These are phyloP conservation scores for Diplodia seriata DNA, from an alignment of 2,329 filamentous ascomycete genomes.

Conservation along the genomic window DNA sequence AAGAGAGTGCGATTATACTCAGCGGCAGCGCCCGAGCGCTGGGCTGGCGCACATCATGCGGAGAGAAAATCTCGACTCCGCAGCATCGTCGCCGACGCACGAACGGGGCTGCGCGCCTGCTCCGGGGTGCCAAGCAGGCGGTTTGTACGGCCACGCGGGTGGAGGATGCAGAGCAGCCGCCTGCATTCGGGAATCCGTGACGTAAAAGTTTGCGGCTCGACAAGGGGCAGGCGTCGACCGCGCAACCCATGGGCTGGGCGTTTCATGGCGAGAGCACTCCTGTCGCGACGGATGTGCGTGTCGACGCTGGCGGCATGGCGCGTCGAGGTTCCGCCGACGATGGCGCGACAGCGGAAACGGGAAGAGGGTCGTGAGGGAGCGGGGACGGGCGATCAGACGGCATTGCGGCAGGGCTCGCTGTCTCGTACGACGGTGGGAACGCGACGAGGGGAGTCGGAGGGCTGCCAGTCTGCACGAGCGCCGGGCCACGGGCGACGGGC, in stretches of 20 bases:
- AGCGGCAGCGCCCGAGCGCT: constrained; percentile 12
- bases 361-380: constrained; percentile 9
- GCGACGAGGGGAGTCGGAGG: constrained; percentile 10
- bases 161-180: constrained; percentile 7
- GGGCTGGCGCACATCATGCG: constrained; percentile 30
- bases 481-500: background rate
- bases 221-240: background rate
- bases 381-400: constrained; percentile 24
- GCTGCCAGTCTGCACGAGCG: background rate
- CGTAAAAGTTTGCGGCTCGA: constrained; percentile 27
- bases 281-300: constrained; percentile 3
- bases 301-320: background rate
- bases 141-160: constrained; percentile 6
- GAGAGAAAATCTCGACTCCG: constrained; percentile 30
- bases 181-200: constrained; percentile 27
- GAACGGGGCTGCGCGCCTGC: constrained; percentile 21
- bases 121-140: constrained; percentile 10
- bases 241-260: background rate
- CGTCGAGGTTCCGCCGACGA: constrained; percentile 1
- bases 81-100: constrained; percentile 22
- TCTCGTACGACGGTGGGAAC: constrained; percentile 13
- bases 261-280: background rate
- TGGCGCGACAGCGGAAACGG: constrained; percentile 8
- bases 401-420: constrained; percentile 8
- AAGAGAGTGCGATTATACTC: constrained; percentile 8